A percentile compares a stretch with the other conserved stretches of the same genome.
Conservation (phyloP, 768 basidiomycete genomes). For the Leucosporidium creatinivorum region DNA sequence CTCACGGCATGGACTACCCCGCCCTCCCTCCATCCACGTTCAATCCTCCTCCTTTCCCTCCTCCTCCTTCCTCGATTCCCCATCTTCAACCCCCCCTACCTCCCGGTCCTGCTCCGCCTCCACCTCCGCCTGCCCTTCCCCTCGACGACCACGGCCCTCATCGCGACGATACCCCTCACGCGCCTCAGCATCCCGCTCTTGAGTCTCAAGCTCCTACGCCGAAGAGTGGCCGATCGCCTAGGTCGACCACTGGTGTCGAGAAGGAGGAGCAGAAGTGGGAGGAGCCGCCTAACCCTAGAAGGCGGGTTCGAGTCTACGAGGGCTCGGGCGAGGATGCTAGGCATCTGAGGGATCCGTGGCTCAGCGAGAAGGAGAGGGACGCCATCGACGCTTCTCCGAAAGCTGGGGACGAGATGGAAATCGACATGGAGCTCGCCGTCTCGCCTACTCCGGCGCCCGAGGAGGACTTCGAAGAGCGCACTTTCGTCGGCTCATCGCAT, state of each 20-base stretch:
- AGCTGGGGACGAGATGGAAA: neutral
- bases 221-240: too few species aligned
- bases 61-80: neutral
- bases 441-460: conserved; percentile 6
- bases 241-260: neutral
- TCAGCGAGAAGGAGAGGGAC: too few species aligned
- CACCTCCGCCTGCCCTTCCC: neutral
- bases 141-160: neutral
- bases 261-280: neutral
- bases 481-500: conserved; percentile 40
- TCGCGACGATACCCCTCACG: neutral
- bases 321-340: too few species aligned
- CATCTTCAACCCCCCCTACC: neutral
- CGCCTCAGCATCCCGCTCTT: too few species aligned
- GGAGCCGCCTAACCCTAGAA: neutral
- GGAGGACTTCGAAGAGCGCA: conserved; percentile 6
- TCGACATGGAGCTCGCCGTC: too few species aligned
- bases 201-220: too few species aligned
- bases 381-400: neutral
- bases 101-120: neutral
- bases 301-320: neutral
- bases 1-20: too few species aligned
- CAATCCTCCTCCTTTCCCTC: neutral
- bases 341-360: too few species aligned
- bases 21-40: neutral